A percentile compares a stretch with the other conserved stretches of the same genome.
These are phyloP conservation scores for Avena eriantha DNA, from an alignment of 176 grass and related monocot genomes.

Conservation along the genomic window DNA sequence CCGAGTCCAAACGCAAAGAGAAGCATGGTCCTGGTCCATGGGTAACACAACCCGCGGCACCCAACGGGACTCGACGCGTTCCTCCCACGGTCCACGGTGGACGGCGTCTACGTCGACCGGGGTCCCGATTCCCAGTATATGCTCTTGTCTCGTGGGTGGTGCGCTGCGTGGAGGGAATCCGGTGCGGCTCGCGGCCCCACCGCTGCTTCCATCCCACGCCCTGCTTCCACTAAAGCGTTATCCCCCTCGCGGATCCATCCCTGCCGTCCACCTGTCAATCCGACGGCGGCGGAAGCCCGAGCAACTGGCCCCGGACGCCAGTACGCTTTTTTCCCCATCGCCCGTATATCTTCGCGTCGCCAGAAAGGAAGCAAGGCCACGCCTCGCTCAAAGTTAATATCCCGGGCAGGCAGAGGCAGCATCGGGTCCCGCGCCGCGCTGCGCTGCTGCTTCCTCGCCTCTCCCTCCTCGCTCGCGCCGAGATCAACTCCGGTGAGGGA, in stretches of 20 bases:
- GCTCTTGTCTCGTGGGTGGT: not conserved
- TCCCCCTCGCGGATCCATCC: not conserved
- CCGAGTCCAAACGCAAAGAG: too few relatives aligned
- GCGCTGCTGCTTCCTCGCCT: not conserved
- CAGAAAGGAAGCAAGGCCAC: slow-evolving; percentile 34
- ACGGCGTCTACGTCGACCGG: slow-evolving; percentile 15
- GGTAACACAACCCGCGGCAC: too few relatives aligned
- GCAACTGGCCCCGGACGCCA: not conserved
- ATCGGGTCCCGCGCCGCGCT: slow-evolving; percentile 3
- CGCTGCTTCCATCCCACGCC: slow-evolving; percentile 18
- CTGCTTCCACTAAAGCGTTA: slow-evolving; percentile 46
- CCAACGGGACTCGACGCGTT: too few relatives aligned
- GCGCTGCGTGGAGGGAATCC: not conserved
- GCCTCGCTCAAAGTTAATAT: slow-evolving; percentile 31
- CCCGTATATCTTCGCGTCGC: slow-evolving; percentile 21
- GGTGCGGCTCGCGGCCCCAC: not conserved
- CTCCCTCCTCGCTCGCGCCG: slow-evolving; percentile 1
- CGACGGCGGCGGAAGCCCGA: not conserved
- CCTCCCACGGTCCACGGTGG: not conserved
- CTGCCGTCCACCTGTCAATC: not conserved
- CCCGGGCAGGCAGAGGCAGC: not conserved
- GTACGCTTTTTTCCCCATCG: not conserved
- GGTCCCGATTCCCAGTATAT: slow-evolving; percentile 48
- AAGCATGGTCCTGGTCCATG: too few relatives aligned
- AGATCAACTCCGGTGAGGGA: slow-evolving; percentile 34